Percentiles rank a stretch among this genome's conserved stretches.
Evolutionary conservation across 768 basidiomycete species (phyloP).

Genomic region (Hebeloma cylindrosporum): DNA sequence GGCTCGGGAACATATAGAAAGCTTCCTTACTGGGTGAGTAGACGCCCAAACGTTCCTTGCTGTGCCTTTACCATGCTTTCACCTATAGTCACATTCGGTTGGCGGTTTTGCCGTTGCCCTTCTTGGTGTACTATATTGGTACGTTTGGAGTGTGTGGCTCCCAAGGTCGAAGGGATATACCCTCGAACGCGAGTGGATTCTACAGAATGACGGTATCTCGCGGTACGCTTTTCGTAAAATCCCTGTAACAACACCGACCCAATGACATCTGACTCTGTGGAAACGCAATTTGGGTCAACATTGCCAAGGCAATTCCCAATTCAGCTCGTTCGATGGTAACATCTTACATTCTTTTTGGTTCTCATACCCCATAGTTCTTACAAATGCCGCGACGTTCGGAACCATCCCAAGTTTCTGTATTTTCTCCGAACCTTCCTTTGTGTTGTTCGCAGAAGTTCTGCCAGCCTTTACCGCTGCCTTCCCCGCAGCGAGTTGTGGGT

Average conservation of each 20-base stretch:
- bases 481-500: too few relatives aligned
- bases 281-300: too few relatives aligned
- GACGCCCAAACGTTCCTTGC: not conserved
- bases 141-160: conserved; percentile 48
- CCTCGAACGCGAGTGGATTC: conserved; percentile 44
- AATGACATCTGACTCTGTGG: not conserved
- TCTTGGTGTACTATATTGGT: conserved; percentile 59
- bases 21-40: conserved; percentile 72
- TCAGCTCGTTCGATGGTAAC: too few relatives aligned
- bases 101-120: conserved; percentile 46
- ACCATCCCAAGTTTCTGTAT: too few relatives aligned
- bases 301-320: too few relatives aligned
- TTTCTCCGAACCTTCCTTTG: too few relatives aligned
- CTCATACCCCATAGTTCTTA: too few relatives aligned
- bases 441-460: too few relatives aligned
- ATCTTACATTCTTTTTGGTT: too few relatives aligned
- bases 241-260: conserved; percentile 11
- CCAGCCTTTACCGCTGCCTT: too few relatives aligned
- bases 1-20: conserved; percentile 52
- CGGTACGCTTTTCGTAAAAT: conserved; percentile 50
- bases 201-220: conserved; percentile 60
- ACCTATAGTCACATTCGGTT: conserved; percentile 47
- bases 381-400: too few relatives aligned
- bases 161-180: conserved; percentile 50
- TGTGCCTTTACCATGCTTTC: not conserved